Conservation (phyloP, 2,329 filamentous ascomycete genomes). For the Colletotrichum brevisporum region DNA sequence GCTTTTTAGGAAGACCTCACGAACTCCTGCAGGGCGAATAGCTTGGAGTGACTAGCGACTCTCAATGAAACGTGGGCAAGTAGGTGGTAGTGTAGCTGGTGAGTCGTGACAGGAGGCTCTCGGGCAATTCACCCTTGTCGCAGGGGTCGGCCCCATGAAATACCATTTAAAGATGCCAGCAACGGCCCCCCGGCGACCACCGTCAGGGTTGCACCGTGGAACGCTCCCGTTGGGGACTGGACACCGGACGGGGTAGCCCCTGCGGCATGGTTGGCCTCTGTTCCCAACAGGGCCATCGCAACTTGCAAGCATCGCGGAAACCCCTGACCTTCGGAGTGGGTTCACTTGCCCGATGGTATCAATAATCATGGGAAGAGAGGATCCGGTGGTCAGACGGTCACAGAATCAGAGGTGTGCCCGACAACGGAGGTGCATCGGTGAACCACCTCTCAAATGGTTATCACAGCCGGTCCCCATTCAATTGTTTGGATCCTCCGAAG, state of each 20-base stretch:
- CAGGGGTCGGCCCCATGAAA: constrained; percentile 8
- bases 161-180: constrained; percentile 9
- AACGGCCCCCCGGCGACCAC: constrained; percentile 21
- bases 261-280: constrained; percentile 3
- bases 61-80: neutral
- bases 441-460: neutral
- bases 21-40: neutral
- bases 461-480: constrained; percentile 9
- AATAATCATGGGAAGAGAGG: neutral
- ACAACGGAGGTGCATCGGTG: constrained; percentile 29
- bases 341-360: neutral
- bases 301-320: constrained; percentile 6
- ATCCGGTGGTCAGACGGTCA: constrained; percentile 12
- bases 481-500: constrained; percentile 22
- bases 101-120: constrained; percentile 6
- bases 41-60: neutral
- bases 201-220: constrained; percentile 40
- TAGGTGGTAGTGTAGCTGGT: neutral
- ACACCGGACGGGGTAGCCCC: constrained; percentile 18
- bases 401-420: neutral
- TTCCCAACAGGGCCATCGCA: constrained; percentile 4
- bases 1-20: neutral
- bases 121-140: constrained; percentile 19
- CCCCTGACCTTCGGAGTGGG: constrained; percentile 6
- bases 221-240: constrained; percentile 10